Evolutionary conservation across 1,284 basidiomycete genomes (phyloP).

Genomic region (Mixia osmundae): DNA sequence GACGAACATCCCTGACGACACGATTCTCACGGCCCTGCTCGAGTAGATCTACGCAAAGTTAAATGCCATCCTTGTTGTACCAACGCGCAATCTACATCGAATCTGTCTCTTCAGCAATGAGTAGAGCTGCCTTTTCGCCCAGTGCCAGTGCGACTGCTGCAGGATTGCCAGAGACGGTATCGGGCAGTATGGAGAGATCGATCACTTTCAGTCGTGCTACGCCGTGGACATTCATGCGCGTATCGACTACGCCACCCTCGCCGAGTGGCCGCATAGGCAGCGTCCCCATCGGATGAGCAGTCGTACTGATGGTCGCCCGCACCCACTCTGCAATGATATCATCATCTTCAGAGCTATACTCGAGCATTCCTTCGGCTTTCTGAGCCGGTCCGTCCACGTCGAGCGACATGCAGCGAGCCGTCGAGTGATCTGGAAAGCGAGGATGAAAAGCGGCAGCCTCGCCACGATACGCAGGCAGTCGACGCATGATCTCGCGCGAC

Average conservation of each 20-base stretch:
- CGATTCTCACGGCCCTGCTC: background rate
- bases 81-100: too few species aligned
- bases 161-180: background rate
- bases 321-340: conserved; percentile 14
- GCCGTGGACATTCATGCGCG: conserved; percentile 43
- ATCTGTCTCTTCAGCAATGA: background rate
- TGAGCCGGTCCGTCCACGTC: background rate
- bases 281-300: conserved; percentile 18
- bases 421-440: background rate
- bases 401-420: background rate
- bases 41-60: too few species aligned
- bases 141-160: background rate
- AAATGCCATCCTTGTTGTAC: too few species aligned
- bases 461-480: background rate
- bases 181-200: background rate
- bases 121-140: background rate
- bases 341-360: conserved; percentile 6
- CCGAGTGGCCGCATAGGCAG: conserved; percentile 49
- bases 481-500: background rate
- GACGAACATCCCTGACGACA: conserved; percentile 30
- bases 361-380: background rate
- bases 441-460: background rate
- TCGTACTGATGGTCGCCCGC: conserved; percentile 9
- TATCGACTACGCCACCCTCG: conserved; percentile 51
- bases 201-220: conserved; percentile 33